Base-by-base conservation (phyloP, 2,329 filamentous ascomycete species). In the Fonsecaea pedrosoi region DNA sequence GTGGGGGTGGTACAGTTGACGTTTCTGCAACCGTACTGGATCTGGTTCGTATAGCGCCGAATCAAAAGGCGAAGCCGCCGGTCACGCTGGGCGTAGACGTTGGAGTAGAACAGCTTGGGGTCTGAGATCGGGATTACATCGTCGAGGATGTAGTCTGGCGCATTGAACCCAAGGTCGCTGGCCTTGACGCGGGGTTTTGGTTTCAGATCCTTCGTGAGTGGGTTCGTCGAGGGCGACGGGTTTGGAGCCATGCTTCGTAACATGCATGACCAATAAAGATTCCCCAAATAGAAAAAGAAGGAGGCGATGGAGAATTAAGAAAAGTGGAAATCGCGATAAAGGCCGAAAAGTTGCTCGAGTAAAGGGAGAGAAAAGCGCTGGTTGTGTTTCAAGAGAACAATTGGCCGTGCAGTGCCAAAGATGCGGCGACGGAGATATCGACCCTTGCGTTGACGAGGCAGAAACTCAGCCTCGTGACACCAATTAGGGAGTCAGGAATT, bases 1-100 rank as follows among this genome's bases (percentile, higher is more conserved):
- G 92, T 94, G 13, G 92, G 80, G 1, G 89, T 94, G 40, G 82
- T 83, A 78, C 93, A 97, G 60, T 84, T 82, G 61, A 84, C 81
- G 70, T 86, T 86, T 69, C 87, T 87, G 76, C 93, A 97, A 70
- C 93, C 93, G 71, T 91, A 86, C 64, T 92, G 87, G n/a, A 97
- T 86, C 78, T 97, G 93, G 38, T 86, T 82, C 58, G 94, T 88
- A 75, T 91, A 96, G 73, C 72, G 71, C 54, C 73, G 71, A 60
- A 71, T 68, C 60, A 72, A 62, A 30, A 63, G 66, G 62, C 69
- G 72, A 54, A 67, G 67, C 40, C 63, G 74, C 74, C 18, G 70
- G 54, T 74, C 71, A 12, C 68, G 69, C 42, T 72, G 66, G 13
- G 66, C 57, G 48, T 68, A 61, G 25, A 60, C 25, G 21, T 66